These are phyloP conservation scores for Volutella citrinella DNA, from an alignment of 2,329 filamentous ascomycete species.

Conservation along the genomic window DNA sequence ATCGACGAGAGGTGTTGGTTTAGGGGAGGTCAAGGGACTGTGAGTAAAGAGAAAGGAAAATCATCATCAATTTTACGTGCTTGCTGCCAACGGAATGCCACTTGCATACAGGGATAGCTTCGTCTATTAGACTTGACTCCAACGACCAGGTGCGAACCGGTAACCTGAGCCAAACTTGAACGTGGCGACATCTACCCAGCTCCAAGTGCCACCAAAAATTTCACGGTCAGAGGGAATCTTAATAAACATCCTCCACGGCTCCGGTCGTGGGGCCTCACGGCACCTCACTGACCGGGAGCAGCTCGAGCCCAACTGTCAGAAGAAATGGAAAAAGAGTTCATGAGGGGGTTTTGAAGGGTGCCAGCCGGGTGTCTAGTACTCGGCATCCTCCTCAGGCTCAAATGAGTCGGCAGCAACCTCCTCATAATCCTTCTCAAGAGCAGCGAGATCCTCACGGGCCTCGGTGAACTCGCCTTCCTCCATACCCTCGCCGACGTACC, in stretches of 20 bases:
- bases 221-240: constrained; percentile 24
- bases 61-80: constrained; percentile 31
- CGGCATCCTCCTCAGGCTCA: constrained; percentile 60
- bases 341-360: constrained; percentile 7
- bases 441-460: constrained; percentile 80
- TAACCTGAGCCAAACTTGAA: constrained; percentile 23
- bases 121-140: constrained; percentile 29
- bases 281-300: constrained; percentile 10
- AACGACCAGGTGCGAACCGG: constrained; percentile 23
- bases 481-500: constrained; percentile 88
- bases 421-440: constrained; percentile 83
- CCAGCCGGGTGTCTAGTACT: constrained; percentile 64
- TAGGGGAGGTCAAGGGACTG: too few species aligned
- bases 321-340: constrained; percentile 18
- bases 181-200: constrained; percentile 19
- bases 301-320: constrained; percentile 15
- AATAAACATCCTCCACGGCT: constrained; percentile 23
- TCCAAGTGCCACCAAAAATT: constrained; percentile 20
- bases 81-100: constrained; percentile 23
- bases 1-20: too few species aligned
- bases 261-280: constrained; percentile 18
- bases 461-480: constrained; percentile 89
- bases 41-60: constrained; percentile 24
- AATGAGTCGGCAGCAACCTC: constrained; percentile 75
- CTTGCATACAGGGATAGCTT: constrained; percentile 23